Conservation (phyloP, 2,329 filamentous ascomycete genomes). For the Aureobasidium melanogenum region DNA sequence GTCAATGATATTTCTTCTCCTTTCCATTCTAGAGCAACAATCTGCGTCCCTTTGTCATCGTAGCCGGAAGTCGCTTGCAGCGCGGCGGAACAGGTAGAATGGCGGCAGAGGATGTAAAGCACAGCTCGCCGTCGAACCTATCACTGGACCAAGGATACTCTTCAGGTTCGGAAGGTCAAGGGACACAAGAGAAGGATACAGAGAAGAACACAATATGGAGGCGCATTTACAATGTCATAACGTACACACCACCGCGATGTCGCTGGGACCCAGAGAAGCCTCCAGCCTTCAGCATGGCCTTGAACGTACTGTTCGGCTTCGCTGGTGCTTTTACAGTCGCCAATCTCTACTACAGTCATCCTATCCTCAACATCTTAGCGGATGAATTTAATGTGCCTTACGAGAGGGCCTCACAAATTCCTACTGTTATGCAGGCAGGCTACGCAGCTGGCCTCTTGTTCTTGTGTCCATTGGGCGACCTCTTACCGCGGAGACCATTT, state of each 20-base stretch:
- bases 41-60: neutral
- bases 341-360: constrained; percentile 75
- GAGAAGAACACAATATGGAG: constrained; percentile 16
- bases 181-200: neutral
- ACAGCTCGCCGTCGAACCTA: neutral
- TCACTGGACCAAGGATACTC: constrained; percentile 1
- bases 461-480: constrained; percentile 66
- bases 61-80: neutral
- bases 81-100: neutral
- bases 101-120: neutral
- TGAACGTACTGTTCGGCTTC: constrained; percentile 64
- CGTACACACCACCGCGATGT: constrained; percentile 56
- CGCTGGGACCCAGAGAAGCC: constrained; percentile 60
- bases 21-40: neutral
- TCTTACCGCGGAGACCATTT: constrained; percentile 58
- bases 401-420: constrained; percentile 57
- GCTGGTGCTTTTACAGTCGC: constrained; percentile 63
- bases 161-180: neutral
- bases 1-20: neutral
- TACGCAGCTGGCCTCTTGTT: constrained; percentile 68
- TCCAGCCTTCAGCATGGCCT: constrained; percentile 55
- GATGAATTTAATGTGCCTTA: constrained; percentile 61
- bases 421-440: constrained; percentile 70
- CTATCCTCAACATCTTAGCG: constrained; percentile 68
- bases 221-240: constrained; percentile 28